These are phyloP conservation scores for Ophiostoma piceae DNA, from an alignment of 2,329 filamentous ascomycete species.

Conservation along the genomic window DNA sequence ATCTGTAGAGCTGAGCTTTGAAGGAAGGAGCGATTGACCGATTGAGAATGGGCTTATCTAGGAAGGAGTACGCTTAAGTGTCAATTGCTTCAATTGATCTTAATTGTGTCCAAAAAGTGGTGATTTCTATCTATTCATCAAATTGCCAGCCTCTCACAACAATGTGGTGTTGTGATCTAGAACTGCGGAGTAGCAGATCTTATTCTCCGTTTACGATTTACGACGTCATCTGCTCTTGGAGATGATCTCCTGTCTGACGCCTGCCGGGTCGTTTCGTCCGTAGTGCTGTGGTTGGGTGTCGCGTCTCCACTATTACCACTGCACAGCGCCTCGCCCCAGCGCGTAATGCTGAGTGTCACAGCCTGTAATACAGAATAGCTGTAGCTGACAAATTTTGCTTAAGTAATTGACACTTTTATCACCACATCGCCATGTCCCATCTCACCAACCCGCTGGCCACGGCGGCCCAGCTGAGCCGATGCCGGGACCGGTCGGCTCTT, in stretches of 20 bases:
- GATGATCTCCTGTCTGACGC: background rate
- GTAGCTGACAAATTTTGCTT: background rate
- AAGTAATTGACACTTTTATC: background rate
- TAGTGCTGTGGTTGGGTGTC: background rate
- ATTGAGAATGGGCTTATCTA: background rate
- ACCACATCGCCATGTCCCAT: slow-evolving; percentile 46
- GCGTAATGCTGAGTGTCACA: background rate
- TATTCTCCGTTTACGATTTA: background rate
- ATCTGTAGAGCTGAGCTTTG: background rate
- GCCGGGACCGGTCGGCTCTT: slow-evolving; percentile 49
- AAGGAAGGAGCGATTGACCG: background rate
- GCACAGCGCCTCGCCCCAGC: background rate
- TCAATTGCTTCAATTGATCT: background rate
- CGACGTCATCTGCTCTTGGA: slow-evolving; percentile 6
- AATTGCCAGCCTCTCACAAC: background rate
- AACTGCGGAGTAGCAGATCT: background rate
- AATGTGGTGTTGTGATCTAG: background rate
- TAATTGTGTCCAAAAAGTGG: background rate
- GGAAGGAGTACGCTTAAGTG: background rate
- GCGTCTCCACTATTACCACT: background rate
- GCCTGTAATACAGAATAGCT: background rate
- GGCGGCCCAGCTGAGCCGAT: slow-evolving; percentile 60
- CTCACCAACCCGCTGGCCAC: slow-evolving; percentile 69
- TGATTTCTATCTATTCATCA: background rate
- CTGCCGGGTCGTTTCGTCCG: background rate